Evolutionary conservation across 1,139 yeast genomes (phyloP).

Genomic region (Blastobotrys arbuscula): DNA sequence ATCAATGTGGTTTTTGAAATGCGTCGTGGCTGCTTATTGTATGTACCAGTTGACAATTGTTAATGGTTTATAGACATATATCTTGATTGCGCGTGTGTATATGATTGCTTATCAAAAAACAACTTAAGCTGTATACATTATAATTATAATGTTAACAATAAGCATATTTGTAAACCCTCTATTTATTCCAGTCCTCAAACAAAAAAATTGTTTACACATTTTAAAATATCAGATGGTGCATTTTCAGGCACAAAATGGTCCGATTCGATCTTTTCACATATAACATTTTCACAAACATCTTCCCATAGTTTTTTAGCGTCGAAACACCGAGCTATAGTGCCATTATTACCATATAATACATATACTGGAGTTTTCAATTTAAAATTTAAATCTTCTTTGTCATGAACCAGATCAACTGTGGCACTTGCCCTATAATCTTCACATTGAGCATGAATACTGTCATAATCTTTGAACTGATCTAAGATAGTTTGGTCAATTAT

Average conservation of each 20-base stretch:
- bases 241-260: conserved; percentile 22
- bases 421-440: conserved; percentile 21
- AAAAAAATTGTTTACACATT: neutral
- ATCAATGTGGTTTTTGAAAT: no score
- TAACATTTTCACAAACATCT: conserved; percentile 13
- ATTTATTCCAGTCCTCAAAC: no score
- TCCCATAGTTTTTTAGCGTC: conserved; percentile 16
- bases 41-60: no score
- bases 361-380: conserved; percentile 13
- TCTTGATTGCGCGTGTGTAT: no score
- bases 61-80: no score
- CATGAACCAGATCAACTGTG: conserved; percentile 18
- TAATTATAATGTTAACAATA: no score
- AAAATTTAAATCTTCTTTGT: conserved; percentile 12
- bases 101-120: no score
- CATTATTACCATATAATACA: conserved; percentile 17
- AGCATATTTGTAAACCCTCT: no score
- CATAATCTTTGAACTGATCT: conserved; percentile 5
- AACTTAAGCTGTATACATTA: no score
- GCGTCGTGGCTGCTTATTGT: no score
- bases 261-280: conserved; percentile 12
- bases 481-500: conserved; percentile 2
- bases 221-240: conserved; percentile 7
- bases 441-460: conserved; percentile 17
- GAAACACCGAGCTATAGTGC: conserved; percentile 16